These are phyloP conservation scores for Cercospora berteroae DNA, from an alignment of 2,329 filamentous ascomycete genomes.

Conservation along the genomic window DNA sequence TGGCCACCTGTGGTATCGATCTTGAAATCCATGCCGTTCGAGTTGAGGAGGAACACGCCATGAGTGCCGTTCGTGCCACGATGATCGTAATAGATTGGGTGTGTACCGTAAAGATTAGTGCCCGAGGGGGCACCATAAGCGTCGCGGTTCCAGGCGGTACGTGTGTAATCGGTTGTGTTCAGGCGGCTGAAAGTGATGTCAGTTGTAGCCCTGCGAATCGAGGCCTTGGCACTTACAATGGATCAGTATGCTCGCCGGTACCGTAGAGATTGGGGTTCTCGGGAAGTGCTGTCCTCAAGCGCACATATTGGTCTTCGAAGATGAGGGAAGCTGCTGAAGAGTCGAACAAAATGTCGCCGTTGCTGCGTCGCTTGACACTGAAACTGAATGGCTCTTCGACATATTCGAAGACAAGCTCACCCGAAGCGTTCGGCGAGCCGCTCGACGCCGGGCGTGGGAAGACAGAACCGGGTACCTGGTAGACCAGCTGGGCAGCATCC, in stretches of 20 bases:
- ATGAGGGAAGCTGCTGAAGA: constrained; percentile 65
- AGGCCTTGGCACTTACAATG: constrained; percentile 36
- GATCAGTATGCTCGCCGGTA: constrained; percentile 73
- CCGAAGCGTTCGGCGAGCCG: constrained; percentile 24
- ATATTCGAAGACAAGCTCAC: constrained; percentile 56
- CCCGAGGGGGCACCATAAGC: constrained; percentile 59
- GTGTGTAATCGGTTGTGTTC: constrained; percentile 66
- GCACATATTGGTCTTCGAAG: constrained; percentile 76
- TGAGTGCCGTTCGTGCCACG: constrained; percentile 56
- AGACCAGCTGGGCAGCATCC: constrained; percentile 67
- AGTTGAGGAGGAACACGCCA: constrained; percentile 69
- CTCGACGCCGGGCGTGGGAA: constrained; percentile 58
- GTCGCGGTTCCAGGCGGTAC: constrained; percentile 69
- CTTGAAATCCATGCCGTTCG: constrained; percentile 73
- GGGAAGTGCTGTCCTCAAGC: constrained; percentile 68
- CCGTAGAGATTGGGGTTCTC: constrained; percentile 71
- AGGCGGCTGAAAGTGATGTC: constrained; percentile 40
- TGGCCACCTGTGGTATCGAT: constrained; percentile 65
- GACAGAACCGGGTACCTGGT: constrained; percentile 70
- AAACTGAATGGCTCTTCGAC: constrained; percentile 65
- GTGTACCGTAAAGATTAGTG: constrained; percentile 69
- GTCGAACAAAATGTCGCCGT: constrained; percentile 64
- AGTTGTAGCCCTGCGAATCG: neutral
- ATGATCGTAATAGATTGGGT: constrained; percentile 75
- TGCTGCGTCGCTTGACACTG: constrained; percentile 58